These are phyloP conservation scores for Solanum clarkiae DNA, from an alignment of 257 asterid genomes.

Conservation along the genomic window DNA sequence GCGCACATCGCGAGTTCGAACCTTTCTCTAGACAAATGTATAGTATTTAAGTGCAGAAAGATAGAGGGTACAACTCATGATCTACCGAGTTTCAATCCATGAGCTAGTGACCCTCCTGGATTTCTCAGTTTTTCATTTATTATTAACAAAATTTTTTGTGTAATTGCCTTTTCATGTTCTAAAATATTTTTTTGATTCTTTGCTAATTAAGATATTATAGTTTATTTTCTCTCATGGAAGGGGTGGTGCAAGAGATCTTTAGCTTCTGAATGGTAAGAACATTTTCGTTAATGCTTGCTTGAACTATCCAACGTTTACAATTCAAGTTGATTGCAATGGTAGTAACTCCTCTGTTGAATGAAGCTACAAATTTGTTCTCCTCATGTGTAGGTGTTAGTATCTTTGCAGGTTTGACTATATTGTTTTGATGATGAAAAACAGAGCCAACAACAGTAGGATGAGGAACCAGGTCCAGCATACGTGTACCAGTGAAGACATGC, in stretches of 20 bases:
- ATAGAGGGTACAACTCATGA: neutral
- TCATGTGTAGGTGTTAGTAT: neutral
- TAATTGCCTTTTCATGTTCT: neutral
- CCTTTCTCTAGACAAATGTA: neutral
- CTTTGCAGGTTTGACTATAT: too few species aligned
- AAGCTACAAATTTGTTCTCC: neutral
- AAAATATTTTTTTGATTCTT: neutral
- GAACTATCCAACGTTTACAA: neutral
- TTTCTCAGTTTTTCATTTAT: neutral
- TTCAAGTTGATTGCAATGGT: neutral
- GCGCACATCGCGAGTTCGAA: neutral
- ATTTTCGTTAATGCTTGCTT: conserved; percentile 9
- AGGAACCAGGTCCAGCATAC: too few species aligned
- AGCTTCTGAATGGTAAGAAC: conserved; percentile 78
- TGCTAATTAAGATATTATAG: neutral
- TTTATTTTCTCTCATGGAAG: conserved; percentile 27
- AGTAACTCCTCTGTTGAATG: neutral
- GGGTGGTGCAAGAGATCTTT: conserved; percentile 71
- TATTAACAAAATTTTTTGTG: neutral
- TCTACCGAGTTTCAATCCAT: neutral
- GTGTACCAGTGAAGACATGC: too few species aligned
- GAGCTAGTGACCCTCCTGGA: neutral
- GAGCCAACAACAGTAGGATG: too few species aligned
- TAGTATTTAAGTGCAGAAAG: neutral
- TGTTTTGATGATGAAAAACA: too few species aligned